Conservation (phyloP, 1,284 basidiomycete species). For the Irpex rosettiformis region DNA sequence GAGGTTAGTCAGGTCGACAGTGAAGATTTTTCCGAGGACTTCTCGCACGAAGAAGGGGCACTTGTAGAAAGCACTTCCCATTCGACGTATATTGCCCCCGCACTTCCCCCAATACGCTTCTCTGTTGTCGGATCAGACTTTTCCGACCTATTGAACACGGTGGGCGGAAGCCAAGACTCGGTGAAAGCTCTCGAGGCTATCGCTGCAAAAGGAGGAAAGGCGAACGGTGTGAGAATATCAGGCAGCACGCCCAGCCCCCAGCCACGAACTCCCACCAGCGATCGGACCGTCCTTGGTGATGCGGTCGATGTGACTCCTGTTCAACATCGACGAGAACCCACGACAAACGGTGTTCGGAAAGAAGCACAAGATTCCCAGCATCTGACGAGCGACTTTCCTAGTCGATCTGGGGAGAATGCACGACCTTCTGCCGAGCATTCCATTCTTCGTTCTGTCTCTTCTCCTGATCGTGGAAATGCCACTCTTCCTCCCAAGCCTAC, state of each 20-base stretch:
- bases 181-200: slow-evolving; percentile 40
- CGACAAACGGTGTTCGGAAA: not conserved
- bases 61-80: slow-evolving; percentile 63
- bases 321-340: slow-evolving; percentile 17
- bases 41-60: slow-evolving; percentile 48
- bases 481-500: not conserved
- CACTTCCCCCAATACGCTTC: slow-evolving; percentile 77
- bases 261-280: slow-evolving; percentile 24
- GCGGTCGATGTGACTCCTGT: slow-evolving; percentile 23
- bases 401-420: not conserved
- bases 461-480: not conserved
- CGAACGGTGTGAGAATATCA: slow-evolving; percentile 14
- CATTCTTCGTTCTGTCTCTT: slow-evolving; percentile 1
- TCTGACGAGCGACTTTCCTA: not conserved
- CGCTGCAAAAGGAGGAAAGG: slow-evolving; percentile 22
- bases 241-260: slow-evolving; percentile 16
- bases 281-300: slow-evolving; percentile 17
- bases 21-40: slow-evolving; percentile 39
- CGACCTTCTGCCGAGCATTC: not conserved
- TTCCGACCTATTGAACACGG: slow-evolving; percentile 60
- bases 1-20: slow-evolving; percentile 31
- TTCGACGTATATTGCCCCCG: slow-evolving; percentile 75
- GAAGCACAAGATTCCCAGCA: not conserved
- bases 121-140: slow-evolving; percentile 81
- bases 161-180: slow-evolving; percentile 39